phyloP scores from a whole-genome alignment of 805 yeast genomes.

The Candida morakotiae region DNA sequence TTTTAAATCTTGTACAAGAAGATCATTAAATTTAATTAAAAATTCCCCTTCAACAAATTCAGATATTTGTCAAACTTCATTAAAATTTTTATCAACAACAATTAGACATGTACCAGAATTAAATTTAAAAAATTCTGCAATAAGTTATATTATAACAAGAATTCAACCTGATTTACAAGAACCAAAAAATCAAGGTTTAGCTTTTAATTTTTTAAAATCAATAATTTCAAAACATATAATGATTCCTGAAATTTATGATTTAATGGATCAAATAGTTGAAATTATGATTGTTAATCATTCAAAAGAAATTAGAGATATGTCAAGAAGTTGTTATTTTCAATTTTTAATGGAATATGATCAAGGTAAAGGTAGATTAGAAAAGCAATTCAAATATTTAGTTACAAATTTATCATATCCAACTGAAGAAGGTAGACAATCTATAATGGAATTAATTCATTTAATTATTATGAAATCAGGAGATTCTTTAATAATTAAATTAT shows the following conservation, averaged over 20 bases:
- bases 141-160: slow-evolving; percentile 67
- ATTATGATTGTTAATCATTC: slow-evolving; percentile 90
- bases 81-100: slow-evolving; percentile 68
- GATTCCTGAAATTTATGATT: slow-evolving; percentile 87
- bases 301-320: slow-evolving; percentile 74
- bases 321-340: slow-evolving; percentile 77
- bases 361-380: slow-evolving; percentile 78
- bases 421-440: slow-evolving; percentile 82
- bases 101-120: slow-evolving; percentile 67
- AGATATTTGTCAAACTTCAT: slow-evolving; percentile 75
- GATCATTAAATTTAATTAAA: slow-evolving; percentile 58
- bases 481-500: slow-evolving; percentile 53
- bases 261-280: slow-evolving; percentile 73
- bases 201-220: slow-evolving; percentile 78
- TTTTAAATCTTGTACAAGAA: slow-evolving; percentile 59
- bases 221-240: slow-evolving; percentile 68
- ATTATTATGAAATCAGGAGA: slow-evolving; percentile 63
- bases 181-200: slow-evolving; percentile 82
- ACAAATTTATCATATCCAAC: slow-evolving; percentile 81
- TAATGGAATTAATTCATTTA: slow-evolving; percentile 77
- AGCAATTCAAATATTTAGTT: slow-evolving; percentile 76
- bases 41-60: slow-evolving; percentile 74
- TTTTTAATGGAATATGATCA: slow-evolving; percentile 94
- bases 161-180: slow-evolving; percentile 86
- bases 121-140: slow-evolving; percentile 62